These are phyloP conservation scores for Arachis stenosperma DNA, from an alignment of 306 rosid species.

Conservation along the genomic window DNA sequence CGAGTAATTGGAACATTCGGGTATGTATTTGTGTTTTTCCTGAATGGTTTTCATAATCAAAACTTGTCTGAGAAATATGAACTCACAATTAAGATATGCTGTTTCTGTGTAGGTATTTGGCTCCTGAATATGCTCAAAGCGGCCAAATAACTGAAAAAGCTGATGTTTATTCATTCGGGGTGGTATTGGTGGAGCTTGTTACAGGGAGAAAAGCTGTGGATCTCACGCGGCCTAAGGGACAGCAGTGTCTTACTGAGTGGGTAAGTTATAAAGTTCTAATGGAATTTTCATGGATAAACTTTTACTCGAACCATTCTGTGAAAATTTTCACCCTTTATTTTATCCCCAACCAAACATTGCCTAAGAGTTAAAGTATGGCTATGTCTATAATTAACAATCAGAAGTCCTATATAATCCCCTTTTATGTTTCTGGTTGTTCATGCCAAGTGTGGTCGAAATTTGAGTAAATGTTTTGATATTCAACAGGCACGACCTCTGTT, in stretches of 20 bases:
- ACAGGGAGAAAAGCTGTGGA: slow-evolving; percentile 98
- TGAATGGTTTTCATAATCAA: neutral
- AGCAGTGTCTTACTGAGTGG: slow-evolving; percentile 99
- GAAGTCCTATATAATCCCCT: neutral
- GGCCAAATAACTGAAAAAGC: slow-evolving; percentile 99
- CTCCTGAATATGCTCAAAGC: slow-evolving; percentile 98
- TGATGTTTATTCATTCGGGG: slow-evolving; percentile 97
- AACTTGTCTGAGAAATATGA: slow-evolving; percentile 17
- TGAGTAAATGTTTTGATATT: slow-evolving; percentile 26
- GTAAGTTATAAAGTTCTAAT: slow-evolving; percentile 47
- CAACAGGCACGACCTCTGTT: slow-evolving; percentile 87
- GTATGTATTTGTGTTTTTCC: slow-evolving; percentile 45
- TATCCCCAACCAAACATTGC: too few relatives aligned
- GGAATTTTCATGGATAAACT: too few relatives aligned
- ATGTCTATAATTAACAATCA: neutral
- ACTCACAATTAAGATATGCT: slow-evolving; percentile 28
- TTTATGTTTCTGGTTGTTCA: neutral
- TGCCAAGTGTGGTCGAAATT: slow-evolving; percentile 7
- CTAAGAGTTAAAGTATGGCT: too few relatives aligned
- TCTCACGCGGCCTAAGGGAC: slow-evolving; percentile 90
- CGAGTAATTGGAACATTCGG: slow-evolving; percentile 99
- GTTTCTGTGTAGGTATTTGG: slow-evolving; percentile 72
- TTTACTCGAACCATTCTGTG: too few relatives aligned
- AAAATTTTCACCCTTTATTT: too few relatives aligned
- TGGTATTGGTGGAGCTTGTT: slow-evolving; percentile 91